Base-by-base conservation (phyloP, 106 monocot genomes). In the Dioscorea zingiberensis region DNA sequence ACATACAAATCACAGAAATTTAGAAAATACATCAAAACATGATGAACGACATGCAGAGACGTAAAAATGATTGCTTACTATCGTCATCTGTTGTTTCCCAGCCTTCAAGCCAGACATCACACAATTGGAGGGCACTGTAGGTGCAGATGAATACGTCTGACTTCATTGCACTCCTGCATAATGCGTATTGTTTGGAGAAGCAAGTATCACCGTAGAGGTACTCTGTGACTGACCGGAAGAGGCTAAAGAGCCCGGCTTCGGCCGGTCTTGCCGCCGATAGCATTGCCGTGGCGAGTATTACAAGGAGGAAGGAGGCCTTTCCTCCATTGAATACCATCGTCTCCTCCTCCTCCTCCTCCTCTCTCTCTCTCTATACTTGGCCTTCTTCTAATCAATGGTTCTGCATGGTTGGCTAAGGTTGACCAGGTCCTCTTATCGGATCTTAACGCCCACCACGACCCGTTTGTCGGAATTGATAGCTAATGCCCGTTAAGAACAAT, bases 261-360 rank as follows among this genome's bases (percentile, higher is more conserved):
- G 51, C 51, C 51, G 51, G 15, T 4, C 5, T 19, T 13, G 14
- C 18, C 51, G 19, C 4, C 23, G 56, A 21, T 21, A 56, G 4
- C n/a, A 23, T 12, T 23, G 56, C 19, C 56, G 22, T 6, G 23
- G 23, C 6, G 56, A 23, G 5, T 7, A 56, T 12, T 16, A 51
- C 51, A 18, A 51, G 56, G 56, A 56, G 56, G 56, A 56, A 19
- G 56, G 56, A 56, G 19, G 22, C 56, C 56, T 56, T 56, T 23
- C 22, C 23, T 56, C 56, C 12, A 21, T 56, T 21, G 51, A 51
- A 38, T 15, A 38, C 55, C 62, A 27, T 28, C 29, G n/a, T 12
- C 27, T 64, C 3, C 30, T 27, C 22, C 16, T 14, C 63, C 44
- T 71, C 18, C 18, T 48, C 56, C 73, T 22, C 28, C 18, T 18